A percentile compares a stretch with the other conserved stretches of the same genome.
phyloP scores from a whole-genome alignment of 371 early-diverging fungal genomes.

The Rhizopus stolonifer region DNA sequence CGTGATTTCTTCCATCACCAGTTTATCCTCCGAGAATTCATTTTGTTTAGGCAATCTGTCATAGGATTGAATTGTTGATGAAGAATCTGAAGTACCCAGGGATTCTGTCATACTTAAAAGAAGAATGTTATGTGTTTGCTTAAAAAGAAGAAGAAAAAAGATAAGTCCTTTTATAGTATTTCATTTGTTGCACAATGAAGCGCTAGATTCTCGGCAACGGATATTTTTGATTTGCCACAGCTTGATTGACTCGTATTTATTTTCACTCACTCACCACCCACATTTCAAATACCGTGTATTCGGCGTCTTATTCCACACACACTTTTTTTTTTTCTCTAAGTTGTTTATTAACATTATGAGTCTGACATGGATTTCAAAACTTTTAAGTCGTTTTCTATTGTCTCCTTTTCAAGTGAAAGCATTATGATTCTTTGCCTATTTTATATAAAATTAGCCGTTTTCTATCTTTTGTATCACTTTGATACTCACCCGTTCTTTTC shows the following conservation, averaged over 20 bases:
- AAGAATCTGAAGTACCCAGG: no score
- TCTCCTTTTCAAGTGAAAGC: constrained; percentile 26
- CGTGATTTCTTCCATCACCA: constrained; percentile 23
- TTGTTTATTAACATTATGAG: no score
- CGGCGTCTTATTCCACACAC: background rate
- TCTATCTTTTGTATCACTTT: background rate
- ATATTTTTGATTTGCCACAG: no score
- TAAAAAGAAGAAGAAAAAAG: background rate
- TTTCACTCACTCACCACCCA: background rate
- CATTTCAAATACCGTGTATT: no score
- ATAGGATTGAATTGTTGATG: no score
- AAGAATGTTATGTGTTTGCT: background rate
- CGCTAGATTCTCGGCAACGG: background rate
- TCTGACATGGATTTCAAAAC: constrained; percentile 13
- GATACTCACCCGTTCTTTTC: constrained; percentile 44
- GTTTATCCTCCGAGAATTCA: constrained; percentile 12
- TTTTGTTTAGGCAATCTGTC: background rate
- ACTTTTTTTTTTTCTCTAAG: background rate
- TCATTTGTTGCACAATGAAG: constrained; percentile 4
- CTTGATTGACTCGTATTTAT: no score
- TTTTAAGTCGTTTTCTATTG: constrained; percentile 32
- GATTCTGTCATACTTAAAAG: no score
- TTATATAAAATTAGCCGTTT: background rate
- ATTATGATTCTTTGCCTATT: constrained; percentile 26
- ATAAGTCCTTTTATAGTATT: background rate